Base-by-base conservation (phyloP, 768 basidiomycete genomes). In the Omphalotus guepiniiformis region DNA sequence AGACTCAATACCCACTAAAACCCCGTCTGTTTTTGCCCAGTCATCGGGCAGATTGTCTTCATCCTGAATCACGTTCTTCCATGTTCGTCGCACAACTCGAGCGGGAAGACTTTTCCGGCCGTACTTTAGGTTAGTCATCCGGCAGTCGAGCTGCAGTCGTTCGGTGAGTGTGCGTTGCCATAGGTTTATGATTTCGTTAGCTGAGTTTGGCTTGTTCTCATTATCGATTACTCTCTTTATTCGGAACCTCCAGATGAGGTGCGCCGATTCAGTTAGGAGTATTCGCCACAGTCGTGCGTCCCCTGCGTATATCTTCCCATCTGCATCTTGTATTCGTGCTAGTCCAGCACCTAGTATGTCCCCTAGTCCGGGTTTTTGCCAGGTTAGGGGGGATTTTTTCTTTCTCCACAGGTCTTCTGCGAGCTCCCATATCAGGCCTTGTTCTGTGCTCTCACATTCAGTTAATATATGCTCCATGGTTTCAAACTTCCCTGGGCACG, bases 1-100 rank as follows among this genome's bases (percentile, higher is more conserved):
- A n/a, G n/a, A n/a, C n/a, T n/a, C 16, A 30, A 60, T 60, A 64
- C 64, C 63, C 62, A 66, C 64, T 64, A 65, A 63, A 64, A 62
- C 61, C 60, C 59, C 58, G 42, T 39, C 41, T 37, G 18, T 42
- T 13, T 29, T 52, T 0, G 53, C 29, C 63, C 63, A 62, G 25
- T 62, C 49, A 0, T 53, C 36, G 1, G 49, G 53, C 29, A 54
- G 39, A 19, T 30, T 27, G n/a, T 39, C 30, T 51, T 51, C 52
- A 25, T 63, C 40, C 3, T 19, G n/a, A 0, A 63, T 49, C 5
- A 54, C 39, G 1, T 29, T 36, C 19, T 34, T 47, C 64, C 61
- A 62, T 15, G 64, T 65, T 4, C 37, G 35, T n/a, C 51, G 28
- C 0, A 63, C 60, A 2, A 55, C 16, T 6, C 13, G 8, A 4